A percentile compares a stretch with the other conserved stretches of the same genome.
These are phyloP conservation scores for Penicillium sp. DNA, from an alignment of 2,329 filamentous ascomycete genomes.

Conservation along the genomic window DNA sequence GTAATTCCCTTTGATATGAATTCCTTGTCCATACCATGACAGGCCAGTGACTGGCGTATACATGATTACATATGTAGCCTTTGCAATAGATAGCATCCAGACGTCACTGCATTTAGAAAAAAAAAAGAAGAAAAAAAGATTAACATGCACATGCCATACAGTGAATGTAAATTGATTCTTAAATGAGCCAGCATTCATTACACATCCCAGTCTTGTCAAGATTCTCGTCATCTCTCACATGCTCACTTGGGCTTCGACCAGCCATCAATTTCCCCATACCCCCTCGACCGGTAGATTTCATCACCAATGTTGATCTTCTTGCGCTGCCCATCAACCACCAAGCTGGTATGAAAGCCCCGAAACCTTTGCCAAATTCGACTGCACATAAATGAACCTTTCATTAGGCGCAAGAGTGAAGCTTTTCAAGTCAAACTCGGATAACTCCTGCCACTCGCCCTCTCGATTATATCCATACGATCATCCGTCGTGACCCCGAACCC, in stretches of 20 bases:
- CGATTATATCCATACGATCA: constrained; percentile 23
- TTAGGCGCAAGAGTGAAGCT: constrained; percentile 28
- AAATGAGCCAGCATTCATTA: background rate
- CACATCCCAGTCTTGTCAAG: background rate
- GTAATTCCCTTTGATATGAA: background rate
- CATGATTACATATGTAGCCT: background rate
- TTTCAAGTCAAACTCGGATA: constrained; percentile 27
- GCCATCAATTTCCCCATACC: constrained; percentile 26
- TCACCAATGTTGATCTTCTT: constrained; percentile 23
- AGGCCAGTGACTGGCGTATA: background rate
- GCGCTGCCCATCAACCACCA: constrained; percentile 20
- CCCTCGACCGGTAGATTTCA: constrained; percentile 31
- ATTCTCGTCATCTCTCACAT: background rate
- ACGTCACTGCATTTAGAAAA: background rate
- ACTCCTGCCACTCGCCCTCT: constrained; percentile 19
- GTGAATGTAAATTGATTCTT: background rate
- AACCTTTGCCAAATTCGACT: constrained; percentile 23
- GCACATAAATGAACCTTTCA: constrained; percentile 26
- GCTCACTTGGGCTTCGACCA: constrained; percentile 25
- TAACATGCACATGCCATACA: too few relatives aligned
- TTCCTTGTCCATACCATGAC: background rate
- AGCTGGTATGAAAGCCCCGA: constrained; percentile 25
- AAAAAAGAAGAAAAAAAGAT: too few relatives aligned
- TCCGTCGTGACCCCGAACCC: constrained; percentile 27
- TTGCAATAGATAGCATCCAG: background rate